Evolutionary conservation across 2,329 filamentous ascomycete species (phyloP).

Genomic region (Penicillium sp.): DNA sequence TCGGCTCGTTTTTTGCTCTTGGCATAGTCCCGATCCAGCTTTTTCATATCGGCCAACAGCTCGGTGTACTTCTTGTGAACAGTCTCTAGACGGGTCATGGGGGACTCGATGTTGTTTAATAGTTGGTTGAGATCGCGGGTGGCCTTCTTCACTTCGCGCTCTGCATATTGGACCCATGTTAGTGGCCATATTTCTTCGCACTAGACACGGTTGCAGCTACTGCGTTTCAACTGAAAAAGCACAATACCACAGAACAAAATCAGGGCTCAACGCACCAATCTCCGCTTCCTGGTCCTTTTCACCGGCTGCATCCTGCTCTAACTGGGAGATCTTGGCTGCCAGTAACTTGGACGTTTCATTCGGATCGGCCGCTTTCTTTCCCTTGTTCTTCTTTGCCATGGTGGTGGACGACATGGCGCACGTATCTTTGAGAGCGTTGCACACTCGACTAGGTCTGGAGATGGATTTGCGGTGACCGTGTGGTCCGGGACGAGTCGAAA

Average conservation of each 20-base stretch:
- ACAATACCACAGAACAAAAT: constrained; percentile 1
- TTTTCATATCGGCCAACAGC: constrained; percentile 88
- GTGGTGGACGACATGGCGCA: constrained; percentile 44
- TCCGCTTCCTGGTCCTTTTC: constrained; percentile 94
- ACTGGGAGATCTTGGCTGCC: constrained; percentile 86
- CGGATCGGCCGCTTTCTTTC: constrained; percentile 76
- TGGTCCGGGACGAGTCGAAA: constrained; percentile 14
- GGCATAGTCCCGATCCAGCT: constrained; percentile 83
- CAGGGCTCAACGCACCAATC: constrained; percentile 62
- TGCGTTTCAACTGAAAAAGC: not conserved
- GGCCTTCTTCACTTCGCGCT: constrained; percentile 88
- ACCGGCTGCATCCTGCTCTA: constrained; percentile 86
- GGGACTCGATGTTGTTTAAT: constrained; percentile 80
- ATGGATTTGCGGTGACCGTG: constrained; percentile 38
- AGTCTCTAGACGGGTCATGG: constrained; percentile 83
- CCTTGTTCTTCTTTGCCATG: constrained; percentile 69
- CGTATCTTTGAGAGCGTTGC: constrained; percentile 5
- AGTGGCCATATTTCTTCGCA: constrained; percentile 13
- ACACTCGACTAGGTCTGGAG: constrained; percentile 26
- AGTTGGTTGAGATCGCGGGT: constrained; percentile 84
- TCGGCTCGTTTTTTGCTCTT: constrained; percentile 96
- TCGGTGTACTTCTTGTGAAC: constrained; percentile 89
- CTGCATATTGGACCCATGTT: constrained; percentile 46
- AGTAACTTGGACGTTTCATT: constrained; percentile 88
- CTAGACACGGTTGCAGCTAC: constrained; percentile 9